Evolutionary conservation across 306 rosid genomes (phyloP).

Genomic region (Cucumis sativus): Cucumber_9930_V3 NC_026656.2:7441501-7442000

Average conservation of each 20-base stretch:
- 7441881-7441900: background rate
- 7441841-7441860: background rate
- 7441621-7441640: too few relatives aligned
- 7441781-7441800: background rate
- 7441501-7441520: too few relatives aligned
- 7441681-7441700: too few relatives aligned
- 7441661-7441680: too few relatives aligned
- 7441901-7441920: background rate
- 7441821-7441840: background rate
- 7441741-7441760: background rate
- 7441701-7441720: too few relatives aligned
- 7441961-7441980: background rate
- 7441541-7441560: too few relatives aligned
- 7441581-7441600: too few relatives aligned
- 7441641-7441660: too few relatives aligned
- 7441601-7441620: too few relatives aligned
- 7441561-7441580: too few relatives aligned
- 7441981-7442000: background rate
- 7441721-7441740: too few relatives aligned
- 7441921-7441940: background rate
- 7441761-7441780: background rate
- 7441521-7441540: too few relatives aligned
- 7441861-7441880: background rate
- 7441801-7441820: background rate
- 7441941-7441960: background rate